phyloP scores from a whole-genome alignment of 1,284 basidiomycete genomes.

The Gomphus bonarii region DNA sequence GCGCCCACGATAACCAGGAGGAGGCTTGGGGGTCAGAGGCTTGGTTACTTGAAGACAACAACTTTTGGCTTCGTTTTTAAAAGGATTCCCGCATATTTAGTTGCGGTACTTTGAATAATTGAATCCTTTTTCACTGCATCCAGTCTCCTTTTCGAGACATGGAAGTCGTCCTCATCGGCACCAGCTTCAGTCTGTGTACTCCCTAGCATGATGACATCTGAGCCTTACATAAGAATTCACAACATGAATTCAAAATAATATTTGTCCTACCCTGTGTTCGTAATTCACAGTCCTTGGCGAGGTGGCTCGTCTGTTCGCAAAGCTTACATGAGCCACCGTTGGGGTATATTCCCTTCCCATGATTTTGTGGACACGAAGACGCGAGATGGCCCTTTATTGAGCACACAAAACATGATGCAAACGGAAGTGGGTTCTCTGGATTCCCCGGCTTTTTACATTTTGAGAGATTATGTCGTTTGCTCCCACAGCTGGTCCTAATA shows the following conservation, averaged over 20 bases:
- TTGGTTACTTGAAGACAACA: constrained; percentile 3
- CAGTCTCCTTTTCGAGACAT: constrained; percentile 58
- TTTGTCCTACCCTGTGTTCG: constrained; percentile 41
- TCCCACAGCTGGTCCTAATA: constrained; percentile 60
- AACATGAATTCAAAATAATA: not conserved
- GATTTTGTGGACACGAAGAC: constrained; percentile 73
- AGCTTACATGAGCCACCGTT: constrained; percentile 88
- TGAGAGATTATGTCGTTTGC: constrained; percentile 67
- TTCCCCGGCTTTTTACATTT: constrained; percentile 62
- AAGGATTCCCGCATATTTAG: not conserved
- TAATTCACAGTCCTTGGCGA: constrained; percentile 75
- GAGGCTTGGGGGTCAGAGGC: not conserved
- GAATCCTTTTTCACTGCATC: constrained; percentile 47
- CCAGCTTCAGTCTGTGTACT: constrained; percentile 50
- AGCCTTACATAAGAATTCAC: not conserved
- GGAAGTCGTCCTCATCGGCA: constrained; percentile 92
- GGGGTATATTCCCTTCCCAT: constrained; percentile 76
- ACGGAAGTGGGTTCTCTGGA: constrained; percentile 66
- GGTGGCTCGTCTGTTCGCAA: constrained; percentile 75
- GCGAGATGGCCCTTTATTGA: constrained; percentile 73
- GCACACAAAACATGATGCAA: constrained; percentile 90
- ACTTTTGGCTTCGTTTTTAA: constrained; percentile 5
- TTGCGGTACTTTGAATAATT: not conserved
- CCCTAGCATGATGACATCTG: constrained; percentile 26
- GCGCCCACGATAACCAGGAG: not conserved